Evolutionary conservation across 176 grass and related monocot genomes (phyloP).

Genomic region (Musa troglodytarum): DNA sequence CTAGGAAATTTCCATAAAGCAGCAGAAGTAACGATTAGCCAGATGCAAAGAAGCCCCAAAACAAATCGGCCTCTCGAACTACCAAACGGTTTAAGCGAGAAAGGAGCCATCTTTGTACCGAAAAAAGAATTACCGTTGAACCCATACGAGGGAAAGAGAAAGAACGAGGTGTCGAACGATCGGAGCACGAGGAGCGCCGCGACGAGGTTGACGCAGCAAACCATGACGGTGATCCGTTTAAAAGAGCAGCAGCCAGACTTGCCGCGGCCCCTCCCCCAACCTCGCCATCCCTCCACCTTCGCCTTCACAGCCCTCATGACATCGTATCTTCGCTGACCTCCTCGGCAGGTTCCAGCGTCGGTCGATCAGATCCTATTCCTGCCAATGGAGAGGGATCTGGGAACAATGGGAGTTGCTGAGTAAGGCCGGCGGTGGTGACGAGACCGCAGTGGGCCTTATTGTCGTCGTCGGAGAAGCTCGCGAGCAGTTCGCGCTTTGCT

Average conservation of each 20-base stretch:
- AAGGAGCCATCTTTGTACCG: constrained; percentile 15
- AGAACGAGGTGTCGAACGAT: constrained; percentile 38
- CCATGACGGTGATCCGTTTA: constrained; percentile 54
- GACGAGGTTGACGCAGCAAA: constrained; percentile 71
- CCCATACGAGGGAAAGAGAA: background rate
- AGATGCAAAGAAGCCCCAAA: constrained; percentile 11
- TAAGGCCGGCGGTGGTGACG: too few species aligned
- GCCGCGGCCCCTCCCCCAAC: constrained; percentile 19
- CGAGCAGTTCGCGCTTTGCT: too few species aligned
- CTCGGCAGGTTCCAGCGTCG: background rate
- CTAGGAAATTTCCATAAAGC: constrained; percentile 27
- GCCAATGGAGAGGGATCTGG: too few species aligned
- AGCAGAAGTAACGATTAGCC: constrained; percentile 5
- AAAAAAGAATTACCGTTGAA: background rate
- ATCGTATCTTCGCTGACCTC: constrained; percentile 25
- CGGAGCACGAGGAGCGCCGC: constrained; percentile 68
- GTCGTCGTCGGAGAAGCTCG: too few species aligned
- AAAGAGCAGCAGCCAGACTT: constrained; percentile 51
- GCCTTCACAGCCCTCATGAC: constrained; percentile 34
- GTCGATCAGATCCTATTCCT: too few species aligned
- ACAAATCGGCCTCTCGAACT: background rate
- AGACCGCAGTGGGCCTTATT: too few species aligned
- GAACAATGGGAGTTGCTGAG: too few species aligned
- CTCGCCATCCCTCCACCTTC: constrained; percentile 45
- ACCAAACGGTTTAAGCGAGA: background rate